Base-by-base conservation (phyloP, 2,329 filamentous ascomycete species). In the Mollisia scopiformis region DNA sequence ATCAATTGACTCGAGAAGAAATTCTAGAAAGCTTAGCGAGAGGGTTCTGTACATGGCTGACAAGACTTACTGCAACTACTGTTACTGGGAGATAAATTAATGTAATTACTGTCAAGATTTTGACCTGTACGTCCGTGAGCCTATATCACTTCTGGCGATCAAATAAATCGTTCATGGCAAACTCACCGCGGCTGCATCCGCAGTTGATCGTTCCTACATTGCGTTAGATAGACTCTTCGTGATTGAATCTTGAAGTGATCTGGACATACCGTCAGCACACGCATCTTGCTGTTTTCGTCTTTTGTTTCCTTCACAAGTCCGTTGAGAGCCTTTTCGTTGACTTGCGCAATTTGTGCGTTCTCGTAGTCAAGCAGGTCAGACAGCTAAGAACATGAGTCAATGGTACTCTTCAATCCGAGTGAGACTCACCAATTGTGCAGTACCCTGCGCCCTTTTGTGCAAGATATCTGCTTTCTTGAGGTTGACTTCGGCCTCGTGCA, bases 1-100 rank as follows among this genome's bases (percentile, higher is more conserved):
- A 66, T 58, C 2, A 66, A 47, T 28, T 66, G 59, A 13, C 47
- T 66, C 6, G 64, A 66, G 27, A 66, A 66, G 35, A 66, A 61
- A 28, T 50, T 61, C 64, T 66, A 11, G 2, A 10, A 6, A 2
- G 37, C 33, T 41, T 41, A 47, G 7, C 14, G 49, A 28, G 41
- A n/a, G n/a, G n/a, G n/a, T n/a, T 49, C 19, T 27, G 27, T 28
- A 28, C 7, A 27, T 19, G 25, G 25, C 21, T 21, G 8, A 14
- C 3, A 31, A 10, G 13, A 57, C 61, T 30, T 52, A 63, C 63
- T 16, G 58, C 35, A 2, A 65, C 61, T 25, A 62, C 56, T 2
- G 61, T 63, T 6, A 56, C 52, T 6, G 61, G 63, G 5, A 65
- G 33, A 41, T 61, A 65, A 14, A 65, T 57, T 2, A 65, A 16